Evolutionary conservation across 106 monocot genomes (phyloP), one percentile per base, ranked within the genome.

Genomic region (Hemerocallis citrina): DNA sequence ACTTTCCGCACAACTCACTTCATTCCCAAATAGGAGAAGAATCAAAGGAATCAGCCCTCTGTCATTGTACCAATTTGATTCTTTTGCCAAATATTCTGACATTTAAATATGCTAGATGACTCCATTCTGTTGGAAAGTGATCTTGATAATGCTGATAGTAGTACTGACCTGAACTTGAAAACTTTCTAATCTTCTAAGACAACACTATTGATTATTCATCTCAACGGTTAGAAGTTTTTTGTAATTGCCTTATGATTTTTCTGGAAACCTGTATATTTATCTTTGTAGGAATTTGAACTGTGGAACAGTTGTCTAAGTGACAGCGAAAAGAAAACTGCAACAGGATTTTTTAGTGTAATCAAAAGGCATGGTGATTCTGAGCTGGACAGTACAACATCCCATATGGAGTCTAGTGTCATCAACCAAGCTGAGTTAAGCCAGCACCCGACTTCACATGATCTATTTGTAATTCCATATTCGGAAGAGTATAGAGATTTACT

Each of bases 281-380:
- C 2, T 11, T 2, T 54, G 16, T 50, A 96, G 95, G 95, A 96
- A 75, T 96, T 96, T 84, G 75, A 81, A 44, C 37, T 75, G 39
- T 96, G 95, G 95, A 90, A 74, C 60, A 66, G 54, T 42, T 70
- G 59, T 57, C 52, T 90, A 52, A 84, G 55, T 52, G 76, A 78
- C 10, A 74, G 57, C 15, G 76, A 83, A 25, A 72, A 84, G 33
- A 68, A 75, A 60, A 69, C 65, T 61, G 89, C 90, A 46, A 84
- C 74, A 25, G 90, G 84, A 52, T 96, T 74, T 80, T 96, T 96
- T 71, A 90, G 41, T 70, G 90, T 96, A 34, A 86, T 96, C 50
- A 96, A 63, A 77, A 83, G 95, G 68, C 50, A 67, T 63, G 55
- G 48, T 48, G 68, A 85, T n/a, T 34, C 57, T 54, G 48, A 61